A percentile compares a stretch with the other conserved stretches of the same genome.
These are phyloP conservation scores for Capronia americana DNA, from an alignment of 2,329 filamentous ascomycete species.

Conservation along the genomic window DNA sequence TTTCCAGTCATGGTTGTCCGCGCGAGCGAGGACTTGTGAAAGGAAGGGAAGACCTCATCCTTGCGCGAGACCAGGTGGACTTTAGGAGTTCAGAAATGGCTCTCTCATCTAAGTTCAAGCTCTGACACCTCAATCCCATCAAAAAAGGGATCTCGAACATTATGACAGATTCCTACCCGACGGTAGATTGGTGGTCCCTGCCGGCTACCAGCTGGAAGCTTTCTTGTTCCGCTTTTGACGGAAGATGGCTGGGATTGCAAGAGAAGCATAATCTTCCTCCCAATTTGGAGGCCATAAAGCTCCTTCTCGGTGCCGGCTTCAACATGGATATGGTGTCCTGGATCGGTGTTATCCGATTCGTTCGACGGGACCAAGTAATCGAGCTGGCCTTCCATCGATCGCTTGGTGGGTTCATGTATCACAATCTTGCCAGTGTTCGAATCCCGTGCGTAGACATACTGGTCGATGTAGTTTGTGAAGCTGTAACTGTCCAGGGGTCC, in stretches of 20 bases:
- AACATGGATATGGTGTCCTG: not conserved
- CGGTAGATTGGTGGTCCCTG: not conserved
- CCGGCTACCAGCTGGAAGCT: not conserved
- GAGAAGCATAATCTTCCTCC: not conserved
- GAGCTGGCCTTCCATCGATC: constrained; percentile 7
- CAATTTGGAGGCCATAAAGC: not conserved
- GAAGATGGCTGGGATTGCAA: not conserved
- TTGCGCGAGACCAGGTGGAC: not conserved
- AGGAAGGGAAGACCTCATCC: too few relatives aligned
- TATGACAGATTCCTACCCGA: not conserved
- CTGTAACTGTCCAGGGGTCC: not conserved
- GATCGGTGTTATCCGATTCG: not conserved
- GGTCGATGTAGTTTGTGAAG: constrained; percentile 6
- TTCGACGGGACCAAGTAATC: not conserved
- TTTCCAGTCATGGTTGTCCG: too few relatives aligned
- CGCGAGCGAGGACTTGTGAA: too few relatives aligned
- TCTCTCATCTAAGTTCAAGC: not conserved
- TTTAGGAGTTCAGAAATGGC: not conserved
- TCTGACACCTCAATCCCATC: not conserved
- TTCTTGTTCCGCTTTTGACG: not conserved
- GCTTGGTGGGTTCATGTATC: constrained; percentile 13
- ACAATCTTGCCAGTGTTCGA: not conserved
- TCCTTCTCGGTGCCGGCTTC: not conserved
- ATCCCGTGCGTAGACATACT: constrained; percentile 10
- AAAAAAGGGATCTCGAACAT: not conserved